A percentile compares a stretch with the other conserved stretches of the same genome.
Evolutionary conservation across 345 rosid species (phyloP).

Genomic region (Melaleuca alternifolia): DNA sequence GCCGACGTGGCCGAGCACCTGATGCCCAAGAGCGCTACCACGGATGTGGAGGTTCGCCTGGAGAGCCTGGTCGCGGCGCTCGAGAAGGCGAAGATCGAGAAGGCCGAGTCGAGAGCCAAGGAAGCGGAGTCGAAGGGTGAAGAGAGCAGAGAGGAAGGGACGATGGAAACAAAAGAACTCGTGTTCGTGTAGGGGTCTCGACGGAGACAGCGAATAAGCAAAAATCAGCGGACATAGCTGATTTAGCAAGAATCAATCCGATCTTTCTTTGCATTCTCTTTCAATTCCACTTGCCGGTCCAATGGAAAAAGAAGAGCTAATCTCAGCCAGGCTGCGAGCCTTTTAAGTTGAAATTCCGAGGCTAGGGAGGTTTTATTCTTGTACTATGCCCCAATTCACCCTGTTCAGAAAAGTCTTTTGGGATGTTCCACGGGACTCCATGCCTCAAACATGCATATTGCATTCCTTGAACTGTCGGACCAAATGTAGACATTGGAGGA

Average conservation of each 20-base stretch:
- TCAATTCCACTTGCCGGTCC: neutral
- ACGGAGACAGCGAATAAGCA: neutral
- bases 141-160: neutral
- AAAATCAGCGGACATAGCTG: neutral
- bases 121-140: neutral
- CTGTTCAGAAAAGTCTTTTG: neutral
- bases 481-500: neutral
- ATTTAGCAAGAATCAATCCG: neutral
- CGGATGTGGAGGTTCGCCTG: neutral
- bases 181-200: neutral
- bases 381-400: neutral
- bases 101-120: neutral
- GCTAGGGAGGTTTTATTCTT: neutral
- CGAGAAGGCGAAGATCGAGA: neutral
- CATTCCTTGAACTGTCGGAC: neutral
- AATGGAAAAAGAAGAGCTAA: neutral
- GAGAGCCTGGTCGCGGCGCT: neutral
- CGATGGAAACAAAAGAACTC: neutral
- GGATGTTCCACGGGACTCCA: neutral
- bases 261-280: neutral
- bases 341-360: neutral
- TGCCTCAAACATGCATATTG: neutral
- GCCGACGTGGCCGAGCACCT: conserved; percentile 18
- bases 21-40: conserved; percentile 5
- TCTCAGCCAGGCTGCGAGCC: neutral